Evolutionary conservation across 495 filamentous ascomycete genomes (phyloP).

Genomic region (Penicillium alfredii): DNA sequence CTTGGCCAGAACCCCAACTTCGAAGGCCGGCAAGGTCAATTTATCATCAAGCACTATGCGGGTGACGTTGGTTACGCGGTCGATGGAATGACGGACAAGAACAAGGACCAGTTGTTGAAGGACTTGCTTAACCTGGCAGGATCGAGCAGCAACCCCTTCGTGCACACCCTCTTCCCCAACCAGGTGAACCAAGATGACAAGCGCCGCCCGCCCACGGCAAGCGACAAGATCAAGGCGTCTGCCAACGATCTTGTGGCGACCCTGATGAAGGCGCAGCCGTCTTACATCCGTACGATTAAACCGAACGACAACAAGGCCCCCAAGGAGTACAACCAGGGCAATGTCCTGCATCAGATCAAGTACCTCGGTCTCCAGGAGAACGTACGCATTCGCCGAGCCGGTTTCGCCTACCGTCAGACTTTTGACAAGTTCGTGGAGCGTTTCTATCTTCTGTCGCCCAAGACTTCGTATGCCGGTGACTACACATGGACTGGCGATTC

Average conservation of each 20-base stretch:
- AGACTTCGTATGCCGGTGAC: constrained; percentile 92
- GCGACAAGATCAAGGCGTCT: constrained; percentile 94
- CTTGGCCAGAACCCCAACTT: constrained; percentile 86
- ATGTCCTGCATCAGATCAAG: constrained; percentile 98
- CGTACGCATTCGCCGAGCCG: constrained; percentile 92
- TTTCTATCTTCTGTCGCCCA: constrained; percentile 91
- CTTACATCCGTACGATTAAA: constrained; percentile 98
- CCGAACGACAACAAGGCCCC: constrained; percentile 98
- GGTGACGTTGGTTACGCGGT: constrained; percentile 95
- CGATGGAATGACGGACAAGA: constrained; percentile 98
- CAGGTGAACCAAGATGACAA: constrained; percentile 95
- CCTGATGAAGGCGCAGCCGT: constrained; percentile 93
- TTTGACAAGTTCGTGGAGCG: constrained; percentile 98
- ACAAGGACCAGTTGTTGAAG: constrained; percentile 96
- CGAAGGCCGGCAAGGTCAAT: constrained; percentile 86
- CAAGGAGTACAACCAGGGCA: constrained; percentile 80
- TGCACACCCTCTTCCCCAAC: constrained; percentile 84
- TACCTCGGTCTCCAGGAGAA: constrained; percentile 99
- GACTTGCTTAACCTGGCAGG: constrained; percentile 85
- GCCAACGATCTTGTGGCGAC: constrained; percentile 94
- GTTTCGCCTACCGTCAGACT: constrained; percentile 95
- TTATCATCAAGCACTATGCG: constrained; percentile 98
- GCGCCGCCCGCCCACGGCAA: constrained; percentile 86
- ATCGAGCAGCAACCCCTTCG: constrained; percentile 74
- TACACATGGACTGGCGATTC: constrained; percentile 92